Evolutionary conservation across 2,329 filamentous ascomycete genomes (phyloP), one percentile per base, ranked within the genome.

Genomic region (Colletotrichum godetiae): DNA sequence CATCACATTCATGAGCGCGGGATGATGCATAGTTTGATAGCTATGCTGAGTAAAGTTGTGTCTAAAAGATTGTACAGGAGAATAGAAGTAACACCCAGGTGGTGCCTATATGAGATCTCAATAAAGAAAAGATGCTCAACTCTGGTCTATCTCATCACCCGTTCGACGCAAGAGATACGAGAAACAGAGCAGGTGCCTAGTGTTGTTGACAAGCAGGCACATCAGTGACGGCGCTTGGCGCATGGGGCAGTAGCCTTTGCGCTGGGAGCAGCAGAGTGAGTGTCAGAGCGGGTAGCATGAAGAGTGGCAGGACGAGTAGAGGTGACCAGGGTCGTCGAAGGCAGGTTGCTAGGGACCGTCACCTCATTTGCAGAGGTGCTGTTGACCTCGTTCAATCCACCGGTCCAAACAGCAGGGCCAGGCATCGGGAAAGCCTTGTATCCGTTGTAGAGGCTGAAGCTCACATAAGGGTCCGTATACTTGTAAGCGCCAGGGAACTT

Each of bases 401-500:
- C 65, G 42, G 46, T 56, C 69, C 69, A 72, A 4, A 73, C 63
- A 24, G 68, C 59, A 19, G 63, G 72, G 11, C 68, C 68, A 10
- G 62, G 65, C 68, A 65, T 62, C n/a, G 64, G 49, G 62, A 64
- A 67, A 52, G 37, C 24, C 67, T 75, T 76, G 73, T 68, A 69
- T n/a, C 76, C 76, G 56, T 53, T 55, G 63, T 76, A 78, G 60
- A 78, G 69, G 76, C 73, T 77, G 63, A 77, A 76, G 62, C 65
- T 76, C 60, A 75, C 75, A 57, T 75, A 77, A 10, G 76, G 68
- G 49, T 81, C 78, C 52, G 37, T 74, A 22, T 75, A 68, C 60
- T 74, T 77, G 74, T 82, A 81, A 24, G 70, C 78, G 33, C 80
- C 80, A 2, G 80, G 80, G 70, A 82, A 77, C 69, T 79, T 77